Evolutionary conservation across 1,139 yeast genomes (phyloP), one percentile per base, ranked within the genome.

Genomic region (Debaryomycetaceae sp.): DNA sequence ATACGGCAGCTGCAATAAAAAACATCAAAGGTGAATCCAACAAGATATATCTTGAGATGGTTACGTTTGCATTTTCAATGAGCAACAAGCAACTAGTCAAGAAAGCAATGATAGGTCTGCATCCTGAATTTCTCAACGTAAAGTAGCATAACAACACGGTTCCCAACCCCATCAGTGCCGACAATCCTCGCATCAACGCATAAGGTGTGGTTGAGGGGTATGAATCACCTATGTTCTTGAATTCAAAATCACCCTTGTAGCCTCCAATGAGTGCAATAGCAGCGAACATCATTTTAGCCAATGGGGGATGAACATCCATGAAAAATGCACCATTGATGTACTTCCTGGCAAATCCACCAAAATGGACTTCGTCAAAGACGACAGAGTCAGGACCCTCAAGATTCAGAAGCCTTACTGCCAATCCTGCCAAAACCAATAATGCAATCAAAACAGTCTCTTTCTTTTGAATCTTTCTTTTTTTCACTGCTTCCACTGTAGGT

Each of bases 241-340:
- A 89, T 46, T 70, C 76, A 58, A 88, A 88, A 55, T 80, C 82
- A 42, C 96, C 96, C 42, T 78, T 78, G 66, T 83, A 89, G 0
- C 96, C 96, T 42, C 85, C 89, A 30, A 86, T 51, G 39, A 77
- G 66, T 1, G 81, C 91, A 39, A 87, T 81, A 37, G 86, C 88
- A 2, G 95, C 96, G 66, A 80, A 87, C 46, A 90, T 67, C 87
- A 90, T 82, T 66, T 89, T 89, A 41, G 96, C 95, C 59, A 89
- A 75, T 5, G 97, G 97, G 24, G 97, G 97, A 63, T 90, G 97
- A 45, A 89, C 96, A 66, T 90, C 97, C 87, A 90, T 85, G 68
- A 90, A 89, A 66, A 76, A 87, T 20, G 67, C 68, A 36, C 93
- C 90, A 51, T 75, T 69, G 49, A 87, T 82, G 66, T 87, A 87